Base-by-base conservation (phyloP, 768 basidiomycete species). In the Arthromyces matolae region DNA sequence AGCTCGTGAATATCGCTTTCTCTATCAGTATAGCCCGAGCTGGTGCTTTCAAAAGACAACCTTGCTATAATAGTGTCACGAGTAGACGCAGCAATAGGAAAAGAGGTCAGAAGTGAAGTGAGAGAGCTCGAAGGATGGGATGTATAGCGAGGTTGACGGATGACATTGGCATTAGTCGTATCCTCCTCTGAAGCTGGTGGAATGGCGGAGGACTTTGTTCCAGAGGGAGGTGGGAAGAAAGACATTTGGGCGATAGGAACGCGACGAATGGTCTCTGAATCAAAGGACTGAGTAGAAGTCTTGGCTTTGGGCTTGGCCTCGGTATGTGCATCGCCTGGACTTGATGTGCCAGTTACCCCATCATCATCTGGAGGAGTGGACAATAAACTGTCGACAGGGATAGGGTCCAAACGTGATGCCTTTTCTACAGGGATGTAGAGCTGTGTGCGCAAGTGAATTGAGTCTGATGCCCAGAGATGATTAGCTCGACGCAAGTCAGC, bases 391-490 rank as follows among this genome's bases (percentile, higher is more conserved):
- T 64, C 57, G 25, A 53, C 49, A 34, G 65, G 43, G 45, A 58
- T 64, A 45, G 74, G 69, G 34, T 63, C 70, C 37, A 75, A 68
- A 19, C 75, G 75, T 24, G 75, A 69, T 19, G 80, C 73, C 52
- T 74, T 73, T 42, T 84, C 80, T 28, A 85, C 59, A 0, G 94
- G 93, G 47, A 98, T 85, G 58, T 88, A 84, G 28, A 96, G 79
- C 5, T 81, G 73, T 37, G 83, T 82, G 23, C 94, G 86, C 27
- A 93, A 77, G 67, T 95, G 91, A 37, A 99, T 88, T 1, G 91
- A 78, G 62, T 98, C 96, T 6, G 89, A 86, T 5, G 91, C 65
- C 96, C 96, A 99, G 7, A 99, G 72, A 54, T 93, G 90, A 65
- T 99, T 99, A 39, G 84, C 84, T 56, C 83, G 77, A 39, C 94